Evolutionary conservation across 2,329 filamentous ascomycete species (phyloP), one percentile per base, ranked within the genome.

Genomic region (Coniella lustricola): DNA sequence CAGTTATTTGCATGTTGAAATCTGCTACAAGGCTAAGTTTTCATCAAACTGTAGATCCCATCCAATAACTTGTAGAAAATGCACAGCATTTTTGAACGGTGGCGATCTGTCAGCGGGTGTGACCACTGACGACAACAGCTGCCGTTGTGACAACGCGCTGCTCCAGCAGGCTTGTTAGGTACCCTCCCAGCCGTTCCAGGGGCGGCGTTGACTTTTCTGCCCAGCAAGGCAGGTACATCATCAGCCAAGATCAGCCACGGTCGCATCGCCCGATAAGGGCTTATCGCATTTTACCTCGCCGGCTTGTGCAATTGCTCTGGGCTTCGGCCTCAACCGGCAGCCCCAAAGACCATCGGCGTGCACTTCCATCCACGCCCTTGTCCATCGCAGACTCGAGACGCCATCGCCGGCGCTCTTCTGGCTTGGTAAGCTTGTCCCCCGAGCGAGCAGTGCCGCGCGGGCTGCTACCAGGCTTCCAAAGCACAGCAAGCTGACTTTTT

Each of bases 201-300:
- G 10, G 25, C 25, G 5, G 25, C 10, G 25, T 29, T 29, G 25
- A 29, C 25, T 29, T 29, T 5, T 29, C 25, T 10, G 25, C 25
- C 25, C 25, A 10, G 25, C 25, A 5, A 5, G 25, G 5, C 10
- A 29, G 25, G 25, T 39, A 21, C 36, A 20, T 18, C 18, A 13
- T 39, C 25, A 22, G 20, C 37, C 13, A 12, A 16, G 20, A 18
- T 21, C 37, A n/a, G 38, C 29, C 38, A 21, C 14, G 13, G 16
- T 21, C 7, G 17, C 17, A 39, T 10, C 16, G n/a, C 40, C 14
- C 40, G 40, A 42, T 42, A 42, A 42, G 40, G 10, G 14, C 40
- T 42, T 42, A 42, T 42, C 40, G 29, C 40, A 42, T 32, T 42
- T 42, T 33, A 42, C 40, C 16, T 42, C 29, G 40, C 40, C 40